These are phyloP conservation scores for Fennellomyces sp. DNA, from an alignment of 371 early-diverging fungal genomes.

Conservation along the genomic window DNA sequence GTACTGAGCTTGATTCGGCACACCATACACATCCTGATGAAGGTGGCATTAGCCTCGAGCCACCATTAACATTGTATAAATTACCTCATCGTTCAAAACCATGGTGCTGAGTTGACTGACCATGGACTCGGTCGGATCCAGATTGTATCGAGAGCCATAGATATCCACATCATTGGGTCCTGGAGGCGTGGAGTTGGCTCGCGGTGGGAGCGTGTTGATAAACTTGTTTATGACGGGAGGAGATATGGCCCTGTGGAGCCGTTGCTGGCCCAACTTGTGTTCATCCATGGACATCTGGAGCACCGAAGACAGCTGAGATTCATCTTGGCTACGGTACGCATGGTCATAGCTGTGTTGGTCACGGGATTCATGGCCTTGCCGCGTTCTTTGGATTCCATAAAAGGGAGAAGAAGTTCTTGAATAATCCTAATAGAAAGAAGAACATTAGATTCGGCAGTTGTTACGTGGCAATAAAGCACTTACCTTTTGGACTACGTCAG, in stretches of 20 bases:
- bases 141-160: not conserved
- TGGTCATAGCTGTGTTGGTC: not conserved
- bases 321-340: not conserved
- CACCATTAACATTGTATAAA: not conserved
- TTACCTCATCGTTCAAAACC: slow-evolving; percentile 40
- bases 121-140: slow-evolving; percentile 9
- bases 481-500: slow-evolving; percentile 46
- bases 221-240: slow-evolving; percentile 24
- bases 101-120: slow-evolving; percentile 27
- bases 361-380: slow-evolving; percentile 47
- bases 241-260: slow-evolving; percentile 31
- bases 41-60: not conserved
- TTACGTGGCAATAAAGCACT: not conserved
- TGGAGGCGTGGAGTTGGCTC: slow-evolving; percentile 55
- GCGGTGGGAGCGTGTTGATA: slow-evolving; percentile 29
- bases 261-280: slow-evolving; percentile 17
- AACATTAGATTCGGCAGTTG: not conserved
- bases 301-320: not conserved
- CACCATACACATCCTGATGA: slow-evolving; percentile 1
- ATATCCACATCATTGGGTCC: slow-evolving; percentile 28
- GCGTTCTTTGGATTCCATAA: slow-evolving; percentile 60
- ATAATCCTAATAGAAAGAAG: slow-evolving; percentile 40
- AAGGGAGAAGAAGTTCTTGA: slow-evolving; percentile 89
- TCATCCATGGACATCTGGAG: slow-evolving; percentile 5
- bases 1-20: not conserved